These are phyloP conservation scores for Komagataella pastoris DNA, from an alignment of 805 yeast species.

Conservation along the genomic window DNA sequence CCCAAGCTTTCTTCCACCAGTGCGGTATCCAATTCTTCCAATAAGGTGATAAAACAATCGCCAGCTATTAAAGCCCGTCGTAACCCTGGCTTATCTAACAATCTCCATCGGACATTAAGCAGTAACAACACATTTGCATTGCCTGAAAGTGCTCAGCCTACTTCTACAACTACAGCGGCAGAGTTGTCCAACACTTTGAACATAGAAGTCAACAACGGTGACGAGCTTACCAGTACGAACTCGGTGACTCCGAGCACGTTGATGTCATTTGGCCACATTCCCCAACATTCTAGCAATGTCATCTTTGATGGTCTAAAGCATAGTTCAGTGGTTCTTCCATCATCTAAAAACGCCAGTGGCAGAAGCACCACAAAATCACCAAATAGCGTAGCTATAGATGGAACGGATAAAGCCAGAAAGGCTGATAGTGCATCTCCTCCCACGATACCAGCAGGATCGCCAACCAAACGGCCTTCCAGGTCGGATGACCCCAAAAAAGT, in stretches of 20 bases:
- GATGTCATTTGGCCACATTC: slow-evolving; percentile 11
- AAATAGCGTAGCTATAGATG: background rate
- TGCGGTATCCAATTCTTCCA: slow-evolving; percentile 14
- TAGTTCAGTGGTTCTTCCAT: slow-evolving; percentile 23
- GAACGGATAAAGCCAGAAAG: background rate
- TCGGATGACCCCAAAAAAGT: slow-evolving; percentile 35
- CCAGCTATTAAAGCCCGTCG: slow-evolving; percentile 22
- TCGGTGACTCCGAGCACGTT: slow-evolving; percentile 17
- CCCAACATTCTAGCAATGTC: slow-evolving; percentile 8
- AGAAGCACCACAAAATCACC: background rate
- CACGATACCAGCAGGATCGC: background rate
- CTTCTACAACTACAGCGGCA: slow-evolving; percentile 12
- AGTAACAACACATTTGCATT: background rate
- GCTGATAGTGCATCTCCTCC: background rate
- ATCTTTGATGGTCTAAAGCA: slow-evolving; percentile 15
- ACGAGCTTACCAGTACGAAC: slow-evolving; percentile 2
- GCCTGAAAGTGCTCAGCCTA: slow-evolving; percentile 7
- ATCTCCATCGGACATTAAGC: slow-evolving; percentile 2
- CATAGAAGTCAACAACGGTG: slow-evolving; percentile 6
- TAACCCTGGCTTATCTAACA: slow-evolving; percentile 4
- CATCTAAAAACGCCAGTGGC: slow-evolving; percentile 7
- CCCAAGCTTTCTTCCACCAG: slow-evolving; percentile 17
- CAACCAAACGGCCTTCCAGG: background rate
- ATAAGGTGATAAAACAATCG: slow-evolving; percentile 19
- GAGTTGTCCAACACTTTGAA: slow-evolving; percentile 9